Base-by-base conservation (phyloP, 208 protist species). In the Borovskyia barvae region DNA sequence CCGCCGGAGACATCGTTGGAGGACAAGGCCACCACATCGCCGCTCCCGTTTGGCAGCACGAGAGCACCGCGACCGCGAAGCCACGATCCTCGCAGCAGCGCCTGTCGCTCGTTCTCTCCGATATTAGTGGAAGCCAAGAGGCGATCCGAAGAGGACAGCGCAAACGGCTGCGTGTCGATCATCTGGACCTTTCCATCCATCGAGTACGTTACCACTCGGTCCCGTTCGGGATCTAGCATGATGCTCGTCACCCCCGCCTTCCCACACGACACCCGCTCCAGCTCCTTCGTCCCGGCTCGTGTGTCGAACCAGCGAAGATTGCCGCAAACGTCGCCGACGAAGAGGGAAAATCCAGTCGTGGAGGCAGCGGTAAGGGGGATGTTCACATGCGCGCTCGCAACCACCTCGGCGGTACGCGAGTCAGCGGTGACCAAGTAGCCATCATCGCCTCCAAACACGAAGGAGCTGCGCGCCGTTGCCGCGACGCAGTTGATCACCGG, bases 401-500 rank as follows among this genome's bases (percentile, higher is more conserved):
- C 37, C 19, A 63, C 45, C 35, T 12, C 30, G 29, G 45, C 48
- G 36, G 33, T 60, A 46, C 53, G 41, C 24, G 65, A 46, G 53
- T 87, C 80, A 19, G 47, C 60, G 8, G 71, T 36, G 39, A 82
- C 70, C 12, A 94, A 63, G 58, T 84, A 90, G 24, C 88, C 88
- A 53, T 92, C 85, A 60, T 94, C 88, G 20, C 85, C 88, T 25
- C 85, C 88, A 54, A 72, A 87, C 14, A 75, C 52, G 37, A 77
- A 62, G 15, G 19, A 29, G 20, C 57, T 45, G 3, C 61, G 45
- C 22, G 45, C 32, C 7, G 55, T 55, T 2, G 46, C 43, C 0
- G 72, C 51, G 15, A 94, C 51, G 28, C 78, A 67, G 51, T 94
- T 94, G n/a, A 92, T 37, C 4, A 94, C 88, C 3, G 88, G 82